Base-by-base conservation (phyloP, 352 stramenopile species). In the Pythium scleroteichum region DNA sequence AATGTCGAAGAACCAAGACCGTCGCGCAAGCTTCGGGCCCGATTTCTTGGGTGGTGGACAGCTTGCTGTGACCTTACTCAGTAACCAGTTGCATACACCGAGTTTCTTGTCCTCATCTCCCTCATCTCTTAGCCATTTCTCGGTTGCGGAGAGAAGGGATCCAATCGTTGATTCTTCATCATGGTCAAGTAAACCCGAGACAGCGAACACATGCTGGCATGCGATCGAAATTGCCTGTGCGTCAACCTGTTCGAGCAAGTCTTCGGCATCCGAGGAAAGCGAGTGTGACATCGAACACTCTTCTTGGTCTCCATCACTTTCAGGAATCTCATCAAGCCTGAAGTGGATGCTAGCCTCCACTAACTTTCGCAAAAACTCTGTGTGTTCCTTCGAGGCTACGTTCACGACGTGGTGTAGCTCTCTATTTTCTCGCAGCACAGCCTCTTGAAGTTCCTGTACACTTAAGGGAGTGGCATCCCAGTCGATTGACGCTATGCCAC, bases 1-100 rank as follows among this genome's bases (percentile, higher is more conserved):
- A 4, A 80, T 24, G 46, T 90, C 80, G 50, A 92, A 89, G 0
- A 92, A 38, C 80, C 80, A 89, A 1, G 66, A 82, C 12, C 82
- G 69, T 20, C 58, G 62, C 24, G 51, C 27, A 23, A 53, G 20
- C 7, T 26, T 47, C 2, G 26, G 51, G 13, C 33, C 47, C 4
- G 27, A 53, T 2, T 24, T 35, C 29, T 5, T 40, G 17, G 16
- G 23, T 12, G 35, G 10, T 16, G 22, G 13, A 4, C 44, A 23
- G 0, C 16, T 57, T 13, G 38, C n/a, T 4, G 20, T 46, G 27
- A 45, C 45, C 23, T 42, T 40, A 7, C 45, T 16, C 16, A 71
- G 40, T 10, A 71, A 32, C 64, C 64, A 71, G 5, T 52, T 14
- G 29, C 57, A 63, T 24, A 69, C 58, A 6, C 58, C 17, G 10